phyloP scores from a whole-genome alignment of 495 filamentous ascomycete species.

The Echria macrotheca region DNA sequence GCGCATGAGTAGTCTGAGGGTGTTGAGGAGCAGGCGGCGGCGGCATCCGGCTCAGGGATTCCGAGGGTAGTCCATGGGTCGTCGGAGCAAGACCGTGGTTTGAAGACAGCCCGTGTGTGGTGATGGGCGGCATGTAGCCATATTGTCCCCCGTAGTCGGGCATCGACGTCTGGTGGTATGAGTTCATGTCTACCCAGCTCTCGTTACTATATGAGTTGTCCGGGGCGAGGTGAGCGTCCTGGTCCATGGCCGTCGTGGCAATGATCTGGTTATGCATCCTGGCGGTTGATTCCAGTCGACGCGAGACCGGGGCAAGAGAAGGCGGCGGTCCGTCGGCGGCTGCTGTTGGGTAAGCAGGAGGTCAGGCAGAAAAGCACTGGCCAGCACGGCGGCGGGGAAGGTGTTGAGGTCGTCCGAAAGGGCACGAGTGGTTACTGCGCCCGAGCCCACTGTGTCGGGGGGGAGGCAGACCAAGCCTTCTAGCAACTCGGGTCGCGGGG shows the following conservation, averaged over 20 bases:
- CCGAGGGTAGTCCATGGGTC: constrained; percentile 43
- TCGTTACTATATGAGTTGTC: constrained; percentile 36
- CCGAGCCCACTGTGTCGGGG: constrained; percentile 20
- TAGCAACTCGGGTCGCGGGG: constrained; percentile 17
- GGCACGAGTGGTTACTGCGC: constrained; percentile 11
- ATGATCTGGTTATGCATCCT: constrained; percentile 49
- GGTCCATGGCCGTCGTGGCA: constrained; percentile 42
- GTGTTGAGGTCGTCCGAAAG: constrained; percentile 18
- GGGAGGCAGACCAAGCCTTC: constrained; percentile 12
- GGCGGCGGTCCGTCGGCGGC: constrained; percentile 16
- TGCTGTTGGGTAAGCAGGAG: constrained; percentile 19
- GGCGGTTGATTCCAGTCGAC: constrained; percentile 23
- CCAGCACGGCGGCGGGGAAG: constrained; percentile 29
- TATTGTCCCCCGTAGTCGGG: constrained; percentile 38
- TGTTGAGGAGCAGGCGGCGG: constrained; percentile 36
- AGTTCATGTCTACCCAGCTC: constrained; percentile 43
- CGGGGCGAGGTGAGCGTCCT: constrained; percentile 42
- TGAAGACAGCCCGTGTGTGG: not conserved
- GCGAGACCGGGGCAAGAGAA: constrained; percentile 26
- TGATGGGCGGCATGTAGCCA: constrained; percentile 36
- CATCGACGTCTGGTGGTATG: constrained; percentile 44
- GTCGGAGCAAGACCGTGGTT: no score
- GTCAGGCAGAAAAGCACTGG: constrained; percentile 15
- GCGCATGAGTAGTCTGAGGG: constrained; percentile 34
- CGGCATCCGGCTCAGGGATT: constrained; percentile 40